These are phyloP conservation scores for Pseudofabraea citricarpa DNA, from an alignment of 2,329 filamentous ascomycete genomes.

Conservation along the genomic window DNA sequence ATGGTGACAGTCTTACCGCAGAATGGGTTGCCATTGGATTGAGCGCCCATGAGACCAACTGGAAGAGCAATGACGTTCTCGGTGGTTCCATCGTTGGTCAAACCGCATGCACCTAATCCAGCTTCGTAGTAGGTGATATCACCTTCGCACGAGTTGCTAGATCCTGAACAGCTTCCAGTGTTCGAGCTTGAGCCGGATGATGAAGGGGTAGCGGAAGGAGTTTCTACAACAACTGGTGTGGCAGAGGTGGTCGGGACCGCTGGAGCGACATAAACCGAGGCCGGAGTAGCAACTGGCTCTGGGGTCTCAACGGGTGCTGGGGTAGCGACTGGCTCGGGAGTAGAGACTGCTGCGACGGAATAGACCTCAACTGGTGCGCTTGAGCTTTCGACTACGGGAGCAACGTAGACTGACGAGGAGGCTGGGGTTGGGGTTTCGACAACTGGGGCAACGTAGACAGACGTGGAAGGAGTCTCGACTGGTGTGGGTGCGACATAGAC, in stretches of 20 bases:
- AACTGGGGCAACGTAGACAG: slow-evolving; percentile 20
- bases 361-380: slow-evolving; percentile 5
- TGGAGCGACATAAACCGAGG: slow-evolving; percentile 13
- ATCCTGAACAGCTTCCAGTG: slow-evolving; percentile 13
- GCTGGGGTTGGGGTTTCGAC: slow-evolving; percentile 10
- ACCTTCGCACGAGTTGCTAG: slow-evolving; percentile 38
- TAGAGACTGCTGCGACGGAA: too few species aligned
- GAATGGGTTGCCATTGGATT: slow-evolving; percentile 63
- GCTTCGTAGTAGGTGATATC: slow-evolving; percentile 72
- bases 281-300: slow-evolving; percentile 9
- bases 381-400: slow-evolving; percentile 16
- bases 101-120: slow-evolving; percentile 66
- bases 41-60: slow-evolving; percentile 53
- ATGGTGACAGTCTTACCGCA: slow-evolving; percentile 68
- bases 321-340: slow-evolving; percentile 4
- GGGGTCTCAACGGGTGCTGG: slow-evolving; percentile 4
- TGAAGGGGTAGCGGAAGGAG: slow-evolving; percentile 9
- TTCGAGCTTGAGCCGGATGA: slow-evolving; percentile 13
- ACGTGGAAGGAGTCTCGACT: slow-evolving; percentile 20
- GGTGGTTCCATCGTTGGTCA: slow-evolving; percentile 48
- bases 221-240: slow-evolving; percentile 6
- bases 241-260: slow-evolving; percentile 9
- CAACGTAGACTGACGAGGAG: slow-evolving; percentile 15
- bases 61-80: slow-evolving; percentile 68
- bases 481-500: slow-evolving; percentile 16